Percentiles rank a stretch among this genome's conserved stretches.
phyloP scores from a whole-genome alignment of 1,284 basidiomycete species.

The Pisolithus thermaeus region DNA sequence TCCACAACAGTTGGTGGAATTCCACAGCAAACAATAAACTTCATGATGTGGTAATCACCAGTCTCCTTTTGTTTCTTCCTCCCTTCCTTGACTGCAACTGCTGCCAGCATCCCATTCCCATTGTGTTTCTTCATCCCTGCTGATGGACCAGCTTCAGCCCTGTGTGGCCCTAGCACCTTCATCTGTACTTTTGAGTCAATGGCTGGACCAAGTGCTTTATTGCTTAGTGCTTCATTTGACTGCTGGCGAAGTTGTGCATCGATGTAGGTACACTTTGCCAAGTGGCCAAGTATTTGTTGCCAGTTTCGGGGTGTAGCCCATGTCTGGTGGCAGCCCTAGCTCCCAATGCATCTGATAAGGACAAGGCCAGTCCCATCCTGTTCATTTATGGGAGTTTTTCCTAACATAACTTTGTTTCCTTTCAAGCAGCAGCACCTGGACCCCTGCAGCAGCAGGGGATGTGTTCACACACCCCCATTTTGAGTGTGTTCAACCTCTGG shows the following conservation, averaged over 20 bases:
- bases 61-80: conserved; percentile 1
- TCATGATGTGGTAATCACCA: not conserved
- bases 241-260: not conserved
- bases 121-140: not conserved
- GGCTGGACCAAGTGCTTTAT: not conserved
- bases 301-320: not conserved
- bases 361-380: too few species aligned
- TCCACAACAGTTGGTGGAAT: conserved; percentile 1
- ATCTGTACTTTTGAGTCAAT: too few species aligned
- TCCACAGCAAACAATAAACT: conserved; percentile 1
- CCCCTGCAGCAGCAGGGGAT: not conserved
- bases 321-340: not conserved
- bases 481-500: not conserved
- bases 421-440: not conserved
- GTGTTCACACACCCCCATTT: not conserved
- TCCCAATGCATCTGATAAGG: not conserved
- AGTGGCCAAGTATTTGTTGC: conserved; percentile 1
- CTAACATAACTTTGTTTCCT: too few species aligned
- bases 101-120: not conserved
- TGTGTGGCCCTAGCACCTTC: not conserved
- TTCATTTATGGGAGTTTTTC: too few species aligned
- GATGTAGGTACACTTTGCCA: not conserved
- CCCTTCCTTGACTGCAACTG: not conserved
- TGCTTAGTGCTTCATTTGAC: not conserved
- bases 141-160: not conserved